These are phyloP conservation scores for Kandelia obovata DNA, from an alignment of 345 rosid species.

Conservation along the genomic window DNA sequence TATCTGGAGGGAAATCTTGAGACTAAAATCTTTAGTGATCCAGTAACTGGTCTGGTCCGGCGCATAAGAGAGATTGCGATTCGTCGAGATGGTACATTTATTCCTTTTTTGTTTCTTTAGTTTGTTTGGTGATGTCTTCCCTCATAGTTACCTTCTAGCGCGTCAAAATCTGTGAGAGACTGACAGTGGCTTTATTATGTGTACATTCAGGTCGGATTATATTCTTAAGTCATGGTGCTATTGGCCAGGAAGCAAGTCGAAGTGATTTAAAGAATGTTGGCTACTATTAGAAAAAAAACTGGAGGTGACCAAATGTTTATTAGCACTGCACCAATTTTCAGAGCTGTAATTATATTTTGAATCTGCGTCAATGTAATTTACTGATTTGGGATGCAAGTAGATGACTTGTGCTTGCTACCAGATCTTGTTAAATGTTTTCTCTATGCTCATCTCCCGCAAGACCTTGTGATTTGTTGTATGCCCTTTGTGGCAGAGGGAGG, in stretches of 20 bases:
- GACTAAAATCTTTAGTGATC: constrained; percentile 75
- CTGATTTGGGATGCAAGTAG: too few species aligned
- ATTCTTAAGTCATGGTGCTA: constrained; percentile 43
- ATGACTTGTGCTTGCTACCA: too few species aligned
- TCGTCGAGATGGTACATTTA: constrained; percentile 62
- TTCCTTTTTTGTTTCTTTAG: neutral
- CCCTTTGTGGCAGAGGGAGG: too few species aligned
- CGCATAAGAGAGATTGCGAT: constrained; percentile 79
- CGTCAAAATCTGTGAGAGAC: neutral
- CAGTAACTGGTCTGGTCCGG: constrained; percentile 67
- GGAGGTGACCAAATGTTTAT: neutral
- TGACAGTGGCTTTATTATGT: neutral
- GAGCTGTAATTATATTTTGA: constrained; percentile 2
- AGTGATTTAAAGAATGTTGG: constrained; percentile 50
- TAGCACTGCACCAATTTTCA: neutral
- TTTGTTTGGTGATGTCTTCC: neutral
- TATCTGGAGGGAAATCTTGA: constrained; percentile 91
- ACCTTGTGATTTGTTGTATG: too few species aligned
- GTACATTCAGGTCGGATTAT: constrained; percentile 56
- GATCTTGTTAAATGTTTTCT: too few species aligned
- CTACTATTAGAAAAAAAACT: constrained; percentile 35
- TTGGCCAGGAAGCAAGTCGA: constrained; percentile 26
- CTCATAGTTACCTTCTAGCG: neutral
- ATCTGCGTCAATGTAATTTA: neutral
- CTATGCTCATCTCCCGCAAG: too few species aligned